These are phyloP conservation scores for Backusella parvicylindrica DNA, from an alignment of 192 early-diverging fungal genomes.

Conservation along the genomic window DNA sequence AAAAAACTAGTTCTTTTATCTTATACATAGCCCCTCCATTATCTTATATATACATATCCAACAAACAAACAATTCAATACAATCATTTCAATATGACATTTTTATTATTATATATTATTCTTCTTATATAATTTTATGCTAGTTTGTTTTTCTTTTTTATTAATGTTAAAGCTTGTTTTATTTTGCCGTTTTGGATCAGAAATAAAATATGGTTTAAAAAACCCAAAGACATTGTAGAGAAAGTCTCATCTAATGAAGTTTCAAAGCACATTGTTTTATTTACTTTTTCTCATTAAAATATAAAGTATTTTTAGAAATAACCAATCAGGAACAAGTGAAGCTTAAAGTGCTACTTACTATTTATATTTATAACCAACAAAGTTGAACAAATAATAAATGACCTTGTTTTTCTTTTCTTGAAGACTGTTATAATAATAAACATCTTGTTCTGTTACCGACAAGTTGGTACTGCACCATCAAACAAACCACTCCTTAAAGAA, in stretches of 20 bases:
- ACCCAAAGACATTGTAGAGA: neutral
- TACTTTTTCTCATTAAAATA: neutral
- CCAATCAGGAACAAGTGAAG: neutral
- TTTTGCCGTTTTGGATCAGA: neutral
- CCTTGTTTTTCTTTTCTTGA: no score
- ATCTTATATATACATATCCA: neutral
- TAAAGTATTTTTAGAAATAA: neutral
- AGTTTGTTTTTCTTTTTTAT: neutral
- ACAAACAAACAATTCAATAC: neutral
- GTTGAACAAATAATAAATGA: neutral
- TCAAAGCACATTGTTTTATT: neutral
- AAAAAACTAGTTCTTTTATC: neutral
- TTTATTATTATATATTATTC: neutral
- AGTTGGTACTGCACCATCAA: neutral
- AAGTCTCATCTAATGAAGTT: neutral
- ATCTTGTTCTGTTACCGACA: neutral
- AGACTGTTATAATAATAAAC: no score
- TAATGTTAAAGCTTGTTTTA: neutral
- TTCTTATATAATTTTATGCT: neutral
- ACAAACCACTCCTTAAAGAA: neutral
- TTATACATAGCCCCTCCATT: constrained; percentile 4
- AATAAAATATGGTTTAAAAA: neutral
- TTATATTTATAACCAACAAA: neutral
- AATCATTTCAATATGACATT: neutral
- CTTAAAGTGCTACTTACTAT: neutral